These are phyloP conservation scores for Lathyrus sativus DNA, from an alignment of 306 rosid species.

Conservation along the genomic window DNA sequence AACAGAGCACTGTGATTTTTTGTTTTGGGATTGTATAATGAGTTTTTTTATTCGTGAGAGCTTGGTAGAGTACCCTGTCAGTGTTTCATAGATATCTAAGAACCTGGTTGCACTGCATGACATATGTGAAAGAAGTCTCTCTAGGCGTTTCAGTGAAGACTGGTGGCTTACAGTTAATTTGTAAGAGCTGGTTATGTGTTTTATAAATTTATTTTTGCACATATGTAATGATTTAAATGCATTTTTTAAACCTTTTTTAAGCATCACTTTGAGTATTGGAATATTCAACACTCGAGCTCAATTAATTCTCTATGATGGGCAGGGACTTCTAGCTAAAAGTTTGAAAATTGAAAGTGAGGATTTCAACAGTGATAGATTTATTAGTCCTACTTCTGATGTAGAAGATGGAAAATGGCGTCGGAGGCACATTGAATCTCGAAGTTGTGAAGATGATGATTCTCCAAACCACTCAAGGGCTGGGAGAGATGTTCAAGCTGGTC, in stretches of 20 bases:
- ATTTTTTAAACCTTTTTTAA: constrained; percentile 5
- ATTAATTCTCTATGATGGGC: constrained; percentile 35
- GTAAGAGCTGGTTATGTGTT: constrained; percentile 93
- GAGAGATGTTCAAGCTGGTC: constrained; percentile 33
- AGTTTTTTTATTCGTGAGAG: constrained; percentile 54
- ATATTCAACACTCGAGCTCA: constrained; percentile 36
- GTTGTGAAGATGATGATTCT: constrained; percentile 41
- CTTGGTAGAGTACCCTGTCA: constrained; percentile 73
- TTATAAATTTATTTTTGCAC: constrained; percentile 43
- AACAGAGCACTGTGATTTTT: constrained; percentile 35
- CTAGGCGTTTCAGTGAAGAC: constrained; percentile 98
- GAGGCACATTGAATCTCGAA: constrained; percentile 21
- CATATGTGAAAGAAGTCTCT: constrained; percentile 90
- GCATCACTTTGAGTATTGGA: constrained; percentile 16
- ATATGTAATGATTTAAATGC: constrained; percentile 34
- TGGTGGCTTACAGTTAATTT: constrained; percentile 90
- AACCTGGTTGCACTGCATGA: constrained; percentile 86
- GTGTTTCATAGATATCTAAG: constrained; percentile 79
- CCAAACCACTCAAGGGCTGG: constrained; percentile 40
- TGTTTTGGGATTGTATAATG: constrained; percentile 49
- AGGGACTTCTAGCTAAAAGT: constrained; percentile 40
- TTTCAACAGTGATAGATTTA: constrained; percentile 29
- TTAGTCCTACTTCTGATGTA: constrained; percentile 36
- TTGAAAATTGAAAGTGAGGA: constrained; percentile 34
- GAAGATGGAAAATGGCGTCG: constrained; percentile 31